Base-by-base conservation (phyloP, 2,329 filamentous ascomycete species). In the Trichoderma sp. region DNA sequence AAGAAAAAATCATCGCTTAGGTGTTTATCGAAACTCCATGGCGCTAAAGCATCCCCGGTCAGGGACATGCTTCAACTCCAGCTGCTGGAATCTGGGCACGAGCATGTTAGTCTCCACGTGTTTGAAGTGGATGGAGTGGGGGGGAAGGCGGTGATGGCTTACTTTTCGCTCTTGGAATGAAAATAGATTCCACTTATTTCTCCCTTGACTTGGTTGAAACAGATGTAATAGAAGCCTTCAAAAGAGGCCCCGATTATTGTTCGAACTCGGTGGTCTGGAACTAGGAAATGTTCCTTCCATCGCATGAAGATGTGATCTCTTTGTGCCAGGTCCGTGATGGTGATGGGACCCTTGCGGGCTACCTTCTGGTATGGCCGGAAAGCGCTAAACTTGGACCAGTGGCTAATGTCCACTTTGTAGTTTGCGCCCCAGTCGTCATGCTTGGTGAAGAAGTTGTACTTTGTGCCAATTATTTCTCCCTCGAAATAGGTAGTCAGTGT, bases 401-500 rank as follows among this genome's bases (percentile, higher is more conserved):
- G 96, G 74, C 91, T 92, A 74, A 97, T 85, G 79, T 99, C 96
- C 63, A 93, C 93, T 81, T 96, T 96, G 75, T 96, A 91, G 69
- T 87, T 95, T 58, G 94, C 95, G 65, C 95, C 96, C 96, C 96
- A 99, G 75, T 89, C 89, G 69, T 92, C 88, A 79, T 97, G 93
- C 72, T 92, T 89, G 47, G 96, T 99, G 72, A 91, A 88, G 82
- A 99, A 99, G n/a, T 89, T 91, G 81, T 98, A 94, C 78, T 97
- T 97, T 69, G 90, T 91, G 60, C 96, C 96, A 73, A 99, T 97
- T 67, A 99, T 97, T 81, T 99, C 96, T 79, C 95, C 94, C 81
- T 98, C 95, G 76, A 99, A 99, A 79, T 96, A 99, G 1, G 96
- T 99, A 10, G 95, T 98, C 62, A 99, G 85, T n/a, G 94, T 97